Conservation (phyloP, 768 basidiomycete genomes). For the Jaapia argillacea region DNA sequence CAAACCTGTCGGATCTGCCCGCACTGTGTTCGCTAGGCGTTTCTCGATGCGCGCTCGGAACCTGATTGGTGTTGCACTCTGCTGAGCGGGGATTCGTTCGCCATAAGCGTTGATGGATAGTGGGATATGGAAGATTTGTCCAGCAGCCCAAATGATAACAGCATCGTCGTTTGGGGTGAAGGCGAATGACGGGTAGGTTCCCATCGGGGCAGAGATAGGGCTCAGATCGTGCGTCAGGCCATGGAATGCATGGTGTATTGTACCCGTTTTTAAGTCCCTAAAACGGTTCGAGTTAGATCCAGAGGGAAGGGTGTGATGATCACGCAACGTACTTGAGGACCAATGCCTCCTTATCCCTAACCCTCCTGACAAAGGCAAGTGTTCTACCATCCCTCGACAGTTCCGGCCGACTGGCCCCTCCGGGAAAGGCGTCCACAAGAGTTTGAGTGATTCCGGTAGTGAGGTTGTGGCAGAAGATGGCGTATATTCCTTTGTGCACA, state of each 20-base stretch:
- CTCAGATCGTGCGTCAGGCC: slow-evolving; percentile 63
- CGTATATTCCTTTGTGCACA: slow-evolving; percentile 59
- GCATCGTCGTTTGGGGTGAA: slow-evolving; percentile 52
- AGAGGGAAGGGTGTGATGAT: slow-evolving; percentile 1
- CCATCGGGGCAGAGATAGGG: slow-evolving; percentile 62
- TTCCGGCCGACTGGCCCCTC: slow-evolving; percentile 67
- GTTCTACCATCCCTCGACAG: slow-evolving; percentile 60
- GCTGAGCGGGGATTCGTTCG: slow-evolving; percentile 37
- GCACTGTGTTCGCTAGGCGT: slow-evolving; percentile 53
- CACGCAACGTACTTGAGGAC: slow-evolving; percentile 52
- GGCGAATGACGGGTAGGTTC: slow-evolving; percentile 69
- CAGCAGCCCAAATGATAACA: slow-evolving; percentile 66
- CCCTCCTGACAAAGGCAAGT: slow-evolving; percentile 65
- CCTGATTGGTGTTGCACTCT: slow-evolving; percentile 35
- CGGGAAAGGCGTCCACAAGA: slow-evolving; percentile 47
- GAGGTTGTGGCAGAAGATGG: slow-evolving; percentile 58
- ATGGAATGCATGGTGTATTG: slow-evolving; percentile 54
- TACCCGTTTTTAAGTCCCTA: slow-evolving; percentile 61
- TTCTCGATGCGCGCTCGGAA: slow-evolving; percentile 59
- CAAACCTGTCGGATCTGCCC: slow-evolving; percentile 37
- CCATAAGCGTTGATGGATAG: slow-evolving; percentile 38
- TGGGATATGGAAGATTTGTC: slow-evolving; percentile 57
- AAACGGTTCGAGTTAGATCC: too few species aligned
- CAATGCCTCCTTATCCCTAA: slow-evolving; percentile 62
- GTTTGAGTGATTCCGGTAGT: slow-evolving; percentile 41